Evolutionary conservation across 2,329 filamentous ascomycete genomes (phyloP), one percentile per base, ranked within the genome.

Genomic region (Ophiostoma pallidulum): DNA sequence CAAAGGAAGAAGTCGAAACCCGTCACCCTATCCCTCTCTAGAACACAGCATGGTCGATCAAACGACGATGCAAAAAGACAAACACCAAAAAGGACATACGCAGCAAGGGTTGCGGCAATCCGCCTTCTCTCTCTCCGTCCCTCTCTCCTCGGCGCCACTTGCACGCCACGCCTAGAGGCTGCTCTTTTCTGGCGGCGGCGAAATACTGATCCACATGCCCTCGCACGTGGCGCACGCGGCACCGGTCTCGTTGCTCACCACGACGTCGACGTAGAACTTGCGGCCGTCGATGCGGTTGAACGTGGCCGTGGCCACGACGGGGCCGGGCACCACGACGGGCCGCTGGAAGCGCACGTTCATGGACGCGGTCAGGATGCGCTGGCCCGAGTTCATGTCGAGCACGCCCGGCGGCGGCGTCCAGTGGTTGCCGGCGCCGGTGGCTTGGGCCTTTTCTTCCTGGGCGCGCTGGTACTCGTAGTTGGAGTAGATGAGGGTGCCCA

Each of bases 401-500:
- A 52, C 31, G 16, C 39, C 45, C 1, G 46, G 37, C 22, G 46
- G 41, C 16, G 24, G 41, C 18, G 16, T n/a, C 47, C 50, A 47
- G 18, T 14, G 14, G 13, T 14, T 8, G 14, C 19, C 8, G 4
- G 18, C 2, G 16, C 36, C 9, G 13, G 14, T 36, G 41, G n/a
- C n/a, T n/a, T 28, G 18, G 14, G 47, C 44, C 18, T 18, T 38
- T 2, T 29, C 28, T 4, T 50, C 31, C 26, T 47, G 35, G 4
- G 8, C n/a, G 13, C 28, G 46, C 48, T 53, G 53, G 36, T 48
- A 40, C 22, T 54, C 29, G 40, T 55, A 47, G 37, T 59, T 60
- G 41, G 51, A 36, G 20, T 55, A 53, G 18, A 59, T 42, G 26
- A 61, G 43, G 22, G 41, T 42, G 20, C 57, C 58, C 59, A 62